These are phyloP conservation scores for Erysiphe pulchra DNA, from an alignment of 2,329 filamentous ascomycete genomes.

Conservation along the genomic window DNA sequence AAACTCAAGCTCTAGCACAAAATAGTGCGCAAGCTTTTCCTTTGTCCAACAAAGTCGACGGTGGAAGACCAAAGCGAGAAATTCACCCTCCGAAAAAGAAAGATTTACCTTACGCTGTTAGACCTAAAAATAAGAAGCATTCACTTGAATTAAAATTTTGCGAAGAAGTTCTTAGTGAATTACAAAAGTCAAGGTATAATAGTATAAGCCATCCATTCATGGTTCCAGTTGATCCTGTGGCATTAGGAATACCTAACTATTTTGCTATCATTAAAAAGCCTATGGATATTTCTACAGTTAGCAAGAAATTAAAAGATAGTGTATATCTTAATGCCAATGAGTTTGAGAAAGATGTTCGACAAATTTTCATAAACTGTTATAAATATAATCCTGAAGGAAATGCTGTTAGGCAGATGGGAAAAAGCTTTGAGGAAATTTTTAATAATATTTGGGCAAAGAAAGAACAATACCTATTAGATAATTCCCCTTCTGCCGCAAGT, in stretches of 20 bases:
- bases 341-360: slow-evolving; percentile 57
- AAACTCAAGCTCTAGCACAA: slow-evolving; percentile 11
- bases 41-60: slow-evolving; percentile 50
- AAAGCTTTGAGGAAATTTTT: slow-evolving; percentile 50
- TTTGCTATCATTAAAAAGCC: slow-evolving; percentile 87
- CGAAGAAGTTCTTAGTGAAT: slow-evolving; percentile 52
- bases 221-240: slow-evolving; percentile 73
- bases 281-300: slow-evolving; percentile 79
- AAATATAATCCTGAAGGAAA: slow-evolving; percentile 72
- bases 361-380: slow-evolving; percentile 76
- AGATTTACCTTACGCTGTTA: slow-evolving; percentile 68
- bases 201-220: slow-evolving; percentile 49
- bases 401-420: slow-evolving; percentile 44
- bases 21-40: slow-evolving; percentile 36
- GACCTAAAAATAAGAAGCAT: slow-evolving; percentile 75
- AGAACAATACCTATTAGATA: slow-evolving; percentile 51
- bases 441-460: slow-evolving; percentile 54
- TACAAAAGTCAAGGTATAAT: slow-evolving; percentile 49
- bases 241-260: slow-evolving; percentile 78
- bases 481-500: slow-evolving; percentile 39
- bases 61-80: slow-evolving; percentile 65
- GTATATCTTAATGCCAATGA: slow-evolving; percentile 65
- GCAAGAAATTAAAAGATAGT: slow-evolving; percentile 47
- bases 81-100: slow-evolving; percentile 80
- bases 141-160: slow-evolving; percentile 78